Evolutionary conservation across 2,329 filamentous ascomycete genomes (phyloP), one percentile per base, ranked within the genome.

Genomic region (Dothideomycetes sp.): DNA sequence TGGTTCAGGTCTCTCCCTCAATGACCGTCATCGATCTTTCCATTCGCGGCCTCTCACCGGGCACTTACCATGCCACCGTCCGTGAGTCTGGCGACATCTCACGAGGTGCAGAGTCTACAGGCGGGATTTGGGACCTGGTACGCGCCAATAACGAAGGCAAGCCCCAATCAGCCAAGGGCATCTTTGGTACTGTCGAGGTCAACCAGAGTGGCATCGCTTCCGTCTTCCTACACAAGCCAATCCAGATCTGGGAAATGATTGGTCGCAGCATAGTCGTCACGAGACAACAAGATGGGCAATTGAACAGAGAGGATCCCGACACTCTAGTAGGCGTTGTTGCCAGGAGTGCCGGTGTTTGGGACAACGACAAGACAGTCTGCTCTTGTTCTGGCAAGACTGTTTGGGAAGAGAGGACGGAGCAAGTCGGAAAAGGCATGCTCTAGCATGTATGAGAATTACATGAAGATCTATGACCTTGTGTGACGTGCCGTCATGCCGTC

Each of bases 311-410:
- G 51, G 84, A 94, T 57, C 73, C 79, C 41, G 78, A 93, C 59
- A 94, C 87, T 15, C 69, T 95, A 36, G 84, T 94, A 2, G 91
- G 91, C 7, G 88, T 98, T 37, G 85, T 98, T 64, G 91, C 91
- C 34, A 73, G 91, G 57, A 95, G 88, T 62, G 89, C 91, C 12
- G 91, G 91, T n/a, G 82, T 94, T 47, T 98, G 91, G 91, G 89
- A 95, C 61, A 94, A 98, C 54, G 86, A 95, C 60, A 98, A 96
- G 73, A 94, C 84, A 32, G 89, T 98, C 5, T 98, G 91, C 62
- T 94, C 87, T 33, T 98, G 91, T 64, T 94, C 87, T 25, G 91
- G 91, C 4, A 96, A 96, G 76, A 96, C 88, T 43, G 76, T 98
- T 9, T 98, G 91, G 91, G 84, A 98, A 64, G 91, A 98, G 70